Conservation (phyloP, 352 stramenopile genomes). For the Phytopythium ostracodes region DNA sequence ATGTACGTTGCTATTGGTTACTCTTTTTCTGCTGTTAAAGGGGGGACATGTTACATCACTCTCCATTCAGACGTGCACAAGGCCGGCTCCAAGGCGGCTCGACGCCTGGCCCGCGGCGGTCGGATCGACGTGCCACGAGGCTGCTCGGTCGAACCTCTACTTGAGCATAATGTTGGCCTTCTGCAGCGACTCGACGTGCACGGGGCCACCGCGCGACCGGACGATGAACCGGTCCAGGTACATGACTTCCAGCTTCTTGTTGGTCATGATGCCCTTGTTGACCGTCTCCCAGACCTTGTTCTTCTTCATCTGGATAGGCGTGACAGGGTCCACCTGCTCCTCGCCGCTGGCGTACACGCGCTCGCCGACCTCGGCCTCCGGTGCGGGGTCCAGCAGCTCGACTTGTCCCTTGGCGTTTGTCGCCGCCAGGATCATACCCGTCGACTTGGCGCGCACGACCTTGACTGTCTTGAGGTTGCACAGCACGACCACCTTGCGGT, state of each 20-base stretch:
- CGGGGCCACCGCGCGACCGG: constrained; percentile 44
- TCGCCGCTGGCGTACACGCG: constrained; percentile 70
- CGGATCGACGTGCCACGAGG: neutral
- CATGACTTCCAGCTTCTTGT: constrained; percentile 71
- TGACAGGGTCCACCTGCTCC: constrained; percentile 65
- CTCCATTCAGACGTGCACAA: neutral
- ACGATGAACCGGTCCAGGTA: constrained; percentile 61
- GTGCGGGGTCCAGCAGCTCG: constrained; percentile 59
- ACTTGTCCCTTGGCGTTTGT: constrained; percentile 49
- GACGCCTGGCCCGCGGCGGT: neutral
- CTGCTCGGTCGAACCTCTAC: constrained; percentile 6
- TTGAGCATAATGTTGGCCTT: constrained; percentile 38
- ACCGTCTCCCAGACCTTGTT: constrained; percentile 81
- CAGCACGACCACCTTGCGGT: constrained; percentile 65
- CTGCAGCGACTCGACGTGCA: constrained; percentile 61
- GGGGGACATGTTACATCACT: constrained; percentile 5
- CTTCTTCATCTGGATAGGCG: constrained; percentile 82
- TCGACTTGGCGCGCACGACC: constrained; percentile 56
- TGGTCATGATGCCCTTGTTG: constrained; percentile 72
- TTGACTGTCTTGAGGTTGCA: constrained; percentile 81
- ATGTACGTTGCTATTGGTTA: constrained; percentile 2
- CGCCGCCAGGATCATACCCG: constrained; percentile 52
- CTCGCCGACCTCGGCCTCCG: constrained; percentile 64
- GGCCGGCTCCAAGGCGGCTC: neutral
- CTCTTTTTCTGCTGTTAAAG: neutral